These are phyloP conservation scores for Boletus sp. DNA, from an alignment of 768 basidiomycete species.

Conservation along the genomic window DNA sequence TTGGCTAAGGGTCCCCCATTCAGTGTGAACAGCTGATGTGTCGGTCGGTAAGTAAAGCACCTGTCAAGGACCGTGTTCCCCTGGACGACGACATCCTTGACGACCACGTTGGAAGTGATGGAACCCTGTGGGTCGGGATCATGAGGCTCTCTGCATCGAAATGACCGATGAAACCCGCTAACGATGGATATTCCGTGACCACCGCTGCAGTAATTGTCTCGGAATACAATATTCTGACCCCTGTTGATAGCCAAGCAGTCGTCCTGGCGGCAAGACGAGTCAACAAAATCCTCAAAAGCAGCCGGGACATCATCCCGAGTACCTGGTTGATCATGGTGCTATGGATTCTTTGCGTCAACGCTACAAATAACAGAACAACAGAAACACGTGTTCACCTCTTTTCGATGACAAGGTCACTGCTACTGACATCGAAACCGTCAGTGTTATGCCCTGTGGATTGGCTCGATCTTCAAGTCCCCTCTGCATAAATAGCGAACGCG, in stretches of 20 bases:
- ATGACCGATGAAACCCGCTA: not conserved
- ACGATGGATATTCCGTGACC: slow-evolving; percentile 65
- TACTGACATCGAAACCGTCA: slow-evolving; percentile 46
- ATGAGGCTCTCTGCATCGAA: not conserved
- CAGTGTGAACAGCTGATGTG: not conserved
- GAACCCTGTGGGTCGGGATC: slow-evolving; percentile 41
- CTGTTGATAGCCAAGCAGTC: slow-evolving; percentile 57
- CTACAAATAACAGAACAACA: no score
- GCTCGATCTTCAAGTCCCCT: not conserved
- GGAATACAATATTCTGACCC: slow-evolving; percentile 45
- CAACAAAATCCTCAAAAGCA: not conserved
- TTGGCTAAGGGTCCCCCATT: slow-evolving; percentile 31
- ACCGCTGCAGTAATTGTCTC: slow-evolving; percentile 50
- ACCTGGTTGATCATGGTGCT: slow-evolving; percentile 23
- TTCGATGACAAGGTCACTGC: slow-evolving; percentile 34
- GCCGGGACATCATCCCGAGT: not conserved
- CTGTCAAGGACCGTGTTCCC: slow-evolving; percentile 49
- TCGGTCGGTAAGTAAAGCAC: not conserved
- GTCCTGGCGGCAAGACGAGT: slow-evolving; percentile 34
- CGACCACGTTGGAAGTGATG: slow-evolving; percentile 43
- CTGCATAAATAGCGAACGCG: not conserved
- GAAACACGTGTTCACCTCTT: slow-evolving; percentile 4
- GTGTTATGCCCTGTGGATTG: slow-evolving; percentile 39
- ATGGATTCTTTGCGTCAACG: not conserved
- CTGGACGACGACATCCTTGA: slow-evolving; percentile 47